Base-by-base conservation (phyloP, 2,329 filamentous ascomycete species). In the Purpureocillium lavendulum region DNA sequence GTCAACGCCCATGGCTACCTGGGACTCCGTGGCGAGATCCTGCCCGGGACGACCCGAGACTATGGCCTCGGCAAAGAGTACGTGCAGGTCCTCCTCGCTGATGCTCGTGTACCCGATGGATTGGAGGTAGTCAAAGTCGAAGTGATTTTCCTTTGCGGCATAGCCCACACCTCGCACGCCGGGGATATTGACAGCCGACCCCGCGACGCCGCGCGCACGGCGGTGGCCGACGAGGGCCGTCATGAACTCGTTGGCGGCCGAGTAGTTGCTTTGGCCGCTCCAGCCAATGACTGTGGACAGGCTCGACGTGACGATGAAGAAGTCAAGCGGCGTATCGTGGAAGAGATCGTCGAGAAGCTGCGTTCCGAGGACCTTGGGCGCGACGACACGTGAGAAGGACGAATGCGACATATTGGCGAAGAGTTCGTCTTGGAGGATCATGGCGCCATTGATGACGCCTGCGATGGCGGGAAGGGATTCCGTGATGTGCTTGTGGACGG, bases 221-320 rank as follows among this genome's bases (percentile, higher is more conserved):
- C 70, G 52, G 7, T 64, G 51, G 1, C 45, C 36, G 1, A 56
- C 60, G 1, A 73, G 48, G 1, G 46, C 47, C 5, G 49, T 46
- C 57, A 71, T 63, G 49, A 59, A 73, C 7, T 47, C 42, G 41
- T 70, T 69, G 1, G 62, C 66, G 0, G 65, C 64, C 2, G 55
- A 48, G 44, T 75, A 74, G 46, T 66, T 69, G 6, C 58, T 46
- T 47, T 75, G 69, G 2, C 49, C 52, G 12, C 40, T 36, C 39
- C 56, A 57, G 1, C 57, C 58, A 7, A 51, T 44, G 3, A 59
- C 45, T 7, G 41, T 43, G 2, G 48, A 45, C 2, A 53, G 32
- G 1, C 61, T 64, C 1, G 55, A 59, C 24, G 63, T 49, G 31
- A 58, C 35, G 21, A 63, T 46, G 43, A 62, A 63, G 45, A 60